A percentile compares a stretch with the other conserved stretches of the same genome.
Conservation (phyloP, 225 moss, liverwort and hornwort genomes). For the Physcomitrium patens region DNA sequence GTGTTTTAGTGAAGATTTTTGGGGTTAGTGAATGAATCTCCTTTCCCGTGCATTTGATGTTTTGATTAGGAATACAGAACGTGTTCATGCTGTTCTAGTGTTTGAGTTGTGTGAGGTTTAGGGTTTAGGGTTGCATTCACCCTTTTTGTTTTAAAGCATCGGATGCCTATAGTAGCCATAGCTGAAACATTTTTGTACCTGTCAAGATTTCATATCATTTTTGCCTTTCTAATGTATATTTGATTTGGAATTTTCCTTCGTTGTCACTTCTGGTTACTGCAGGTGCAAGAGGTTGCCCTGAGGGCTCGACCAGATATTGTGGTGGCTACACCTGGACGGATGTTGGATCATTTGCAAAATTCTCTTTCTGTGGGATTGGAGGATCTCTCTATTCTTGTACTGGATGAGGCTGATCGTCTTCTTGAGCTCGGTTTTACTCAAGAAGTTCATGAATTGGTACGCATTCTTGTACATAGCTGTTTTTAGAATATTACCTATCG, state of each 20-base stretch:
- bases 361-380: conserved; percentile 91
- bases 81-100: conserved; percentile 13
- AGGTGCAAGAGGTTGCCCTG: conserved; percentile 94
- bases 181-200: background rate
- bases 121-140: background rate
- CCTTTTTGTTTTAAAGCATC: background rate
- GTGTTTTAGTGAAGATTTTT: background rate
- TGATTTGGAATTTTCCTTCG: background rate
- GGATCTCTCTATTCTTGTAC: conserved; percentile 89
- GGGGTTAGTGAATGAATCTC: background rate
- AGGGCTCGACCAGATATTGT: conserved; percentile 94
- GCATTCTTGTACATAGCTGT: conserved; percentile 17
- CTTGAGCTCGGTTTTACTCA: conserved; percentile 90
- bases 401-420: conserved; percentile 91
- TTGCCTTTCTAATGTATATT: background rate
- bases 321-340: conserved; percentile 96
- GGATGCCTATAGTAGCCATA: background rate
- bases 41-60: background rate
- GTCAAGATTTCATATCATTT: background rate
- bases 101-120: background rate
- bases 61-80: background rate
- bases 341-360: conserved; percentile 98
- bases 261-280: conserved; percentile 23
- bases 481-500: conserved; percentile 9
- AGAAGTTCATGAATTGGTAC: conserved; percentile 91